Conservation (phyloP, 192 early-diverging fungal species). For the Entophlyctis luteolus region DNA sequence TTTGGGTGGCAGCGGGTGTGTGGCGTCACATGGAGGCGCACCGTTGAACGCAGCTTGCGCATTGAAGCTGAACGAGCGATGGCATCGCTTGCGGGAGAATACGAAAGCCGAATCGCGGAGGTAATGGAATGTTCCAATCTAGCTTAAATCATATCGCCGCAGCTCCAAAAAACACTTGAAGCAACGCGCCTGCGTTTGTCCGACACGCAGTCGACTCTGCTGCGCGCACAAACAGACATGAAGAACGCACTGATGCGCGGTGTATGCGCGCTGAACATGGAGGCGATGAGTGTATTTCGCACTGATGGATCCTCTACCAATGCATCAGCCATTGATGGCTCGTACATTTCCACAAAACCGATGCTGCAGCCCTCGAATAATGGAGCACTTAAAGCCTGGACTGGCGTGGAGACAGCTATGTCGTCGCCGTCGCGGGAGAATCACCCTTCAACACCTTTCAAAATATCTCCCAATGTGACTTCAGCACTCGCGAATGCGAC, state of each 20-base stretch:
- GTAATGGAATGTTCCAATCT: background rate
- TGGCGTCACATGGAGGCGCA: constrained; percentile 34
- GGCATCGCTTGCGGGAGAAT: constrained; percentile 26
- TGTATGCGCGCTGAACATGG: constrained; percentile 49
- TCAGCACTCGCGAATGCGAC: too few species aligned
- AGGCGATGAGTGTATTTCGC: constrained; percentile 46
- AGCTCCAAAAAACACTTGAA: background rate
- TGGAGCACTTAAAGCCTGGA: too few species aligned
- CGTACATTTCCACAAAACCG: too few species aligned
- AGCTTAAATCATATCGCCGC: background rate
- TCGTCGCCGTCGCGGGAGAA: too few species aligned
- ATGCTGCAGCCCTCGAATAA: too few species aligned
- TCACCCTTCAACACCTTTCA: background rate
- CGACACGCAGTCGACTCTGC: constrained; percentile 20
- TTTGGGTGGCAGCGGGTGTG: constrained; percentile 40
- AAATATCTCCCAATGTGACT: too few species aligned
- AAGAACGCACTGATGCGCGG: constrained; percentile 48
- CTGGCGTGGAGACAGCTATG: too few species aligned
- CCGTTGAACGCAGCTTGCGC: constrained; percentile 34
- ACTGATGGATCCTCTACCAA: background rate
- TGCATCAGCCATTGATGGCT: background rate
- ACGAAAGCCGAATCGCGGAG: constrained; percentile 31
- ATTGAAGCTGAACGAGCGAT: constrained; percentile 41
- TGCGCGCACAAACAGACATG: constrained; percentile 38
- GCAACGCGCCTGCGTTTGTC: constrained; percentile 6